Evolutionary conservation across 192 early-diverging fungal genomes (phyloP), one percentile per base, ranked within the genome.

Genomic region (Rhizophagus prolifer): DNA sequence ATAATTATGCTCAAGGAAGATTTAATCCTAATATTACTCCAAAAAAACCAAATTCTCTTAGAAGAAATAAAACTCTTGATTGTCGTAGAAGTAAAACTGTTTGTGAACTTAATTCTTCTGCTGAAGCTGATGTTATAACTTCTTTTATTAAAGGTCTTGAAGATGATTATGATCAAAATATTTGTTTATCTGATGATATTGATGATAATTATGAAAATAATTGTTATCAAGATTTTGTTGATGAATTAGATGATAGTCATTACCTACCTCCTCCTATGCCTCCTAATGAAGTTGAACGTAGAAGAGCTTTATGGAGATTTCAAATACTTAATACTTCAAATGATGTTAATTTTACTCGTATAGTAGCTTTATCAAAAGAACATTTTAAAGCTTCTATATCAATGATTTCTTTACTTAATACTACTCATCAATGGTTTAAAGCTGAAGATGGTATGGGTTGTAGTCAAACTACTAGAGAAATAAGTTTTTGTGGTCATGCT

Each of bases 401-500:
- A 3, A n/a, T 74, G 16, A 69, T 78, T 9, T 78, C 70, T 14
- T 21, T 78, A 2, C 70, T 78, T 6, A 66, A 78, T 38, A 78
- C 69, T 2, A 60, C 44, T 38, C 31, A 36, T 60, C 76, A 78
- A 71, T 78, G 76, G 76, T 69, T 50, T 46, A 78, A 78, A 69
- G 61, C 76, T 4, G 69, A 74, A 34, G 28, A 66, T 34, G 76
- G 70, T 28, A 41, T 74, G 5, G 76, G 69, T 4, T 66, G 30
- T 60, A 25, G 16, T n/a, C 8, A 13, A 58, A 78, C 61, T 9
- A 71, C 25, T 5, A 72, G 83, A 62, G 79, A 75, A 28, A 12
- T 69, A 2, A 79, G 76, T 41, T 64, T 84, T 6, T 81, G 81
- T 60, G 73, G 74, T 4, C 83, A 84, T 36, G 70, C 83, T 4